These are phyloP conservation scores for Punctularia strigosozonata DNA, from an alignment of 768 basidiomycete species.

Conservation along the genomic window DNA sequence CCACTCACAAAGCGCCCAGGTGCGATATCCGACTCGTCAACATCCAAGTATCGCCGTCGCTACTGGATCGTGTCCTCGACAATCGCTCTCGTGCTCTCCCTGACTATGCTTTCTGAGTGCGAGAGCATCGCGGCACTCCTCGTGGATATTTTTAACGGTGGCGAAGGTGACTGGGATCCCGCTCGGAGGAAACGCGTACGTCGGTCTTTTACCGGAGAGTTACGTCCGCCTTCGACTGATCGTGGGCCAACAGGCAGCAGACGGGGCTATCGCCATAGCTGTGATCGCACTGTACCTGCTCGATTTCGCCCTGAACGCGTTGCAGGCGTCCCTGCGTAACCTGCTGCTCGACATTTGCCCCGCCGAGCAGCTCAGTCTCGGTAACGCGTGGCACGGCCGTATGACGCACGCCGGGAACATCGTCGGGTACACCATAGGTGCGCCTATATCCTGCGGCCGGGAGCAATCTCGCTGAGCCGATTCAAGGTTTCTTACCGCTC, in stretches of 20 bases:
- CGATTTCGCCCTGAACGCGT: slow-evolving; percentile 94
- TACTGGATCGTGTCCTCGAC: slow-evolving; percentile 94
- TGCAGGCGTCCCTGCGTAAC: slow-evolving; percentile 88
- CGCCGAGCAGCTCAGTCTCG: slow-evolving; percentile 78
- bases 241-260: slow-evolving; percentile 41
- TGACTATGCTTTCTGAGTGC: slow-evolving; percentile 76
- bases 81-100: slow-evolving; percentile 64
- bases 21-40: slow-evolving; percentile 90
- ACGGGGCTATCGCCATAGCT: slow-evolving; percentile 74
- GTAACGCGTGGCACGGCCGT: slow-evolving; percentile 95
- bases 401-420: slow-evolving; percentile 98
- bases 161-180: slow-evolving; percentile 84
- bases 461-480: neutral
- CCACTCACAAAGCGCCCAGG: slow-evolving; percentile 30
- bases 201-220: slow-evolving; percentile 2
- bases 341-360: slow-evolving; percentile 89
- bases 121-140: slow-evolving; percentile 56
- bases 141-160: slow-evolving; percentile 66
- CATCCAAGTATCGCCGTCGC: slow-evolving; percentile 80
- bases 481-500: slow-evolving; percentile 78
- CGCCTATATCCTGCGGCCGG: slow-evolving; percentile 13
- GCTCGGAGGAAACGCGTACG: slow-evolving; percentile 48
- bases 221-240: slow-evolving; percentile 3
- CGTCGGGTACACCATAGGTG: slow-evolving; percentile 85
- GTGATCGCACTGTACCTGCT: slow-evolving; percentile 86